Evolutionary conservation across 2,329 filamentous ascomycete genomes (phyloP).

Genomic region (Penicillium sp.): DNA sequence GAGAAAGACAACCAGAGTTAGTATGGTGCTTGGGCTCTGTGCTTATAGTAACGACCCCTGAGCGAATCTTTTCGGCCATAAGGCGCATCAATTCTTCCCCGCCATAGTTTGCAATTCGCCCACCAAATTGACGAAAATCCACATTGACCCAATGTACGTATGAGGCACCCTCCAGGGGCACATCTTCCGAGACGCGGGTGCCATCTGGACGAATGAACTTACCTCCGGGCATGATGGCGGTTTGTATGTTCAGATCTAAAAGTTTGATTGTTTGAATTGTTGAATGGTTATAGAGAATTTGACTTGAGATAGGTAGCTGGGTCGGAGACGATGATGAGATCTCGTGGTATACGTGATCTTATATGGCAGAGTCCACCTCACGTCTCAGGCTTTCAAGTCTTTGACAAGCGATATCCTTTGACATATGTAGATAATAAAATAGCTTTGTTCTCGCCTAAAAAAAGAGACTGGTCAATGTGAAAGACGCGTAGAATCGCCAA

Average conservation of each 20-base stretch:
- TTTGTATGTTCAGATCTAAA: background rate
- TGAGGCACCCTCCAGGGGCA: too few species aligned
- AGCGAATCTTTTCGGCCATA: constrained; percentile 3
- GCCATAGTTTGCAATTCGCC: background rate
- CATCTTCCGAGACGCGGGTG: background rate
- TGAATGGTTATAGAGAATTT: too few species aligned
- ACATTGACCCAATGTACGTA: constrained; percentile 2
- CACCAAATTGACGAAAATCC: background rate
- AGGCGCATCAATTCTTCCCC: constrained; percentile 2
- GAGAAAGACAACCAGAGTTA: background rate
- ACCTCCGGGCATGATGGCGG: background rate
- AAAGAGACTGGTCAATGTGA: too few species aligned
- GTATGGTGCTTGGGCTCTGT: background rate
- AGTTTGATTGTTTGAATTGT: too few species aligned
- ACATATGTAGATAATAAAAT: too few species aligned
- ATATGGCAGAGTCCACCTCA: too few species aligned
- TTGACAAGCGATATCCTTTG: too few species aligned
- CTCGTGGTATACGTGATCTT: too few species aligned
- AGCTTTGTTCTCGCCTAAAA: too few species aligned
- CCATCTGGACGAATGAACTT: constrained; percentile 1
- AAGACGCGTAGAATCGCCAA: too few species aligned
- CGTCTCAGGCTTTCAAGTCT: too few species aligned
- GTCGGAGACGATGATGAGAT: background rate
- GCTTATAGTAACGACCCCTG: background rate
- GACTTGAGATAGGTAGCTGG: too few species aligned